These are phyloP conservation scores for Avena atlantica DNA, from an alignment of 176 grass and related monocot genomes.

Conservation along the genomic window DNA sequence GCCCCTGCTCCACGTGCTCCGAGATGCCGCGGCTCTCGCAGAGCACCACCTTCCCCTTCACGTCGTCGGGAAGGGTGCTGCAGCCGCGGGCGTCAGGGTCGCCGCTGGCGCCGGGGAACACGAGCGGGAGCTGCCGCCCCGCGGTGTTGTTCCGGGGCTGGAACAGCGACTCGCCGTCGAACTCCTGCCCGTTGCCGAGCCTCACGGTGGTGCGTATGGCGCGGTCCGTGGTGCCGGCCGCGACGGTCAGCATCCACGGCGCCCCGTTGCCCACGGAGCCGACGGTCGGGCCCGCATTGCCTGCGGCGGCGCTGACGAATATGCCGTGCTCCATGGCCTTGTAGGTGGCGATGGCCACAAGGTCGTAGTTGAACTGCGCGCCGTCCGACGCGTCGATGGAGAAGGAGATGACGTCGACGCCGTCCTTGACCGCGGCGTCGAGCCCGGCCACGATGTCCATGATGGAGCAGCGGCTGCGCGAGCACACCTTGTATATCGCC, in stretches of 20 bases:
- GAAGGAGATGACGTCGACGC: slow-evolving; percentile 68
- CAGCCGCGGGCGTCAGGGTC: slow-evolving; percentile 42
- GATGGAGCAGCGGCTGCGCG: slow-evolving; percentile 55
- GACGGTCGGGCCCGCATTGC: slow-evolving; percentile 45
- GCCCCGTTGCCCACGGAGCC: slow-evolving; percentile 56
- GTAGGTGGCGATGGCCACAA: slow-evolving; percentile 59
- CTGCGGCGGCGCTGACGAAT: slow-evolving; percentile 68
- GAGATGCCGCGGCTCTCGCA: slow-evolving; percentile 52
- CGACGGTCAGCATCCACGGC: slow-evolving; percentile 73
- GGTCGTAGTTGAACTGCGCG: slow-evolving; percentile 55
- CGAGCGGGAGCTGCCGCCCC: slow-evolving; percentile 46
- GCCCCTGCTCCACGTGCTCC: slow-evolving; percentile 53
- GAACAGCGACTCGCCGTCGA: slow-evolving; percentile 73
- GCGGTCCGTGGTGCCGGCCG: slow-evolving; percentile 66
- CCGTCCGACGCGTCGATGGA: slow-evolving; percentile 49
- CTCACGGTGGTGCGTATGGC: slow-evolving; percentile 55
- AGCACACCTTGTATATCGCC: slow-evolving; percentile 77
- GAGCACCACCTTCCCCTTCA: slow-evolving; percentile 66
- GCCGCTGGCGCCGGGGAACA: slow-evolving; percentile 51
- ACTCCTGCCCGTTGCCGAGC: slow-evolving; percentile 59
- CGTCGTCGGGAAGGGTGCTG: slow-evolving; percentile 52
- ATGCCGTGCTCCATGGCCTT: slow-evolving; percentile 70
- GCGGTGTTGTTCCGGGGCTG: slow-evolving; percentile 53
- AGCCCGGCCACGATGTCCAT: slow-evolving; percentile 66
- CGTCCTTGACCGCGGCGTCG: slow-evolving; percentile 63